phyloP scores from a whole-genome alignment of 306 rosid genomes.

The Fragaria nilgerrensis region DNA sequence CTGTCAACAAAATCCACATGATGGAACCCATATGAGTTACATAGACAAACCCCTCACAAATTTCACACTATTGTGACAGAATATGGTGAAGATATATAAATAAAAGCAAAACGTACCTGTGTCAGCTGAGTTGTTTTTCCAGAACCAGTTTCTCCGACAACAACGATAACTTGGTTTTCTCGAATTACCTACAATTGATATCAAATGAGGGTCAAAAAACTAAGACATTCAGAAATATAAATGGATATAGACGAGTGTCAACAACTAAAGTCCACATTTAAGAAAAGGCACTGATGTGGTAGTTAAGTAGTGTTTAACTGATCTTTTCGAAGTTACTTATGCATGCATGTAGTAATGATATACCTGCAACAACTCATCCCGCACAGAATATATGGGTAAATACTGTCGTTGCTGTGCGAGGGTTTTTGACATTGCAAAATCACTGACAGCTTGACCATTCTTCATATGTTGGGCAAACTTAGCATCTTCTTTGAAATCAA shows the following conservation, averaged over 20 bases:
- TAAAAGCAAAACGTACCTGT: constrained; percentile 53
- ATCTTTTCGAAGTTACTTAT: background rate
- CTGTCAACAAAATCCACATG: constrained; percentile 49
- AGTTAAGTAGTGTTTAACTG: background rate
- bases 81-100: constrained; percentile 8
- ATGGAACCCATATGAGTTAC: constrained; percentile 19
- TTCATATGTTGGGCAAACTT: constrained; percentile 95
- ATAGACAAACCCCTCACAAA: background rate
- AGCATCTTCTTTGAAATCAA: constrained; percentile 95
- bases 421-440: constrained; percentile 88
- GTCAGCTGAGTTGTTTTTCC: constrained; percentile 98
- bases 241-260: background rate
- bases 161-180: constrained; percentile 90
- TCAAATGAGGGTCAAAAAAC: constrained; percentile 18
- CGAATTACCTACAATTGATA: constrained; percentile 64
- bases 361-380: constrained; percentile 95
- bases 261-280: background rate
- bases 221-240: background rate
- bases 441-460: constrained; percentile 95
- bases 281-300: background rate
- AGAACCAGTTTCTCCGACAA: constrained; percentile 99
- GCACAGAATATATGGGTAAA: constrained; percentile 90
- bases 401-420: constrained; percentile 87
- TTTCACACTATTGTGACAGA: background rate
- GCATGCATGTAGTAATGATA: constrained; percentile 11